Percentiles rank a stretch among this genome's conserved stretches.
phyloP scores from a whole-genome alignment of 768 basidiomycete species.

The Leccinum subgranulosum region DNA sequence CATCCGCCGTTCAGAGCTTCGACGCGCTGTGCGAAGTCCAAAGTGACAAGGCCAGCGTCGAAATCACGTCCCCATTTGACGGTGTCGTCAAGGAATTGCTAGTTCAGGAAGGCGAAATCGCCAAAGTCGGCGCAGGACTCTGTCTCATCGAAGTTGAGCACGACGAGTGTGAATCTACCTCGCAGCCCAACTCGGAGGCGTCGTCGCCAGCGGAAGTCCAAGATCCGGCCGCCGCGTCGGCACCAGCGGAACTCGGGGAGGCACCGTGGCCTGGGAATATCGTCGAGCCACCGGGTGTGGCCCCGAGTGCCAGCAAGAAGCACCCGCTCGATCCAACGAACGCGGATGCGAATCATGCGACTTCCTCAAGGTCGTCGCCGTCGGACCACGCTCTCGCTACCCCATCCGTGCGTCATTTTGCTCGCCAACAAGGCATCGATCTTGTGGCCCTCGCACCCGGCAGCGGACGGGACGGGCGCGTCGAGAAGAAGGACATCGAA shows the following conservation, averaged over 20 bases:
- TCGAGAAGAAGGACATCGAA: slow-evolving; percentile 79
- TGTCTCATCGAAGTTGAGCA: slow-evolving; percentile 82
- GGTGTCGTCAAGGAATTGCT: slow-evolving; percentile 70
- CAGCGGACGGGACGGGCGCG: slow-evolving; percentile 69
- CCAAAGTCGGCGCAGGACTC: slow-evolving; percentile 75
- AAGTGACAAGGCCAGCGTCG: slow-evolving; percentile 87
- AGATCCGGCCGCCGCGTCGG: slow-evolving; percentile 15
- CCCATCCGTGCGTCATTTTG: slow-evolving; percentile 77
- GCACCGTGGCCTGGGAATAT: neutral
- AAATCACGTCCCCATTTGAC: slow-evolving; percentile 85
- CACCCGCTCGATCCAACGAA: slow-evolving; percentile 69
- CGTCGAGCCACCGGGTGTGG: neutral
- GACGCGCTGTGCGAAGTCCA: slow-evolving; percentile 81
- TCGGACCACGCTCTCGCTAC: slow-evolving; percentile 54
- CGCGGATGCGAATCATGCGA: neutral
- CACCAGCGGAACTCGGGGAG: too few relatives aligned
- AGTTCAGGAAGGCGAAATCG: slow-evolving; percentile 78
- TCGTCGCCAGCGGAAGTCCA: neutral
- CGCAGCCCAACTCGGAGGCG: neutral
- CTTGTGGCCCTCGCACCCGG: slow-evolving; percentile 56
- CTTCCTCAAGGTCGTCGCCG: slow-evolving; percentile 8
- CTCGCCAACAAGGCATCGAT: slow-evolving; percentile 57
- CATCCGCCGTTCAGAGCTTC: slow-evolving; percentile 54
- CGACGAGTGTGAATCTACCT: slow-evolving; percentile 29
- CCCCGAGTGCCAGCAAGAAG: slow-evolving; percentile 16